Evolutionary conservation across 2,329 filamentous ascomycete genomes (phyloP), one percentile per base, ranked within the genome.

Genomic region (Sarocladium kiliense): DNA sequence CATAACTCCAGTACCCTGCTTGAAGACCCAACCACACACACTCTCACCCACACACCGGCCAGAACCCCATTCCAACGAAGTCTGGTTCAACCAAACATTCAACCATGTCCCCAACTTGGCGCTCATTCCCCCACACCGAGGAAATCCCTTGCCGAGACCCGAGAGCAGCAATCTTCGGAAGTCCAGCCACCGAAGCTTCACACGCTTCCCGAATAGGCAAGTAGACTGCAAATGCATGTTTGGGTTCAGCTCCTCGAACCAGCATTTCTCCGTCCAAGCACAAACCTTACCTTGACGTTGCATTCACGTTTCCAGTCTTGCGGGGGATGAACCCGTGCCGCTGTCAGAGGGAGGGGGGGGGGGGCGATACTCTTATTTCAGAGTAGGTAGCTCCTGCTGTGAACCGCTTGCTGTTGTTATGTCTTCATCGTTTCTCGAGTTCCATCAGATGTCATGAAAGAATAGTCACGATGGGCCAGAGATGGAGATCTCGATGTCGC

Each of bases 111-210:
- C 30, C 30, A 7, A 7, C 30, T n/a, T n/a, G n/a, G n/a, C 30
- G 9, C 30, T 14, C 30, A 7, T 4, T 14, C 39, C 39, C 14
- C 39, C 44, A 47, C 23, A 30, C 25, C 25, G 25, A 30, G 44
- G 14, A 7, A 12, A 32, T n/a, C 7, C 44, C 4, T 47, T 47
- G 44, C 44, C 44, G 44, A 47, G 44, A 47, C 44, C 44, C 44
- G 44, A 27, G 44, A 47, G 44, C 7, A 47, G 44, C 25, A 47
- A 47, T 51, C n/a, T 18, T 51, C 47, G 47, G 47, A 51, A 51
- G 47, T 23, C 47, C 27, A 19, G 18, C 27, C 47, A 36, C 47
- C 47, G 47, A 34, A 23, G 30, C 26, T 32, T 51, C 47, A 23
- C 30, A 4, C 4, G n/a, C 30, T 34, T 51, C 47, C 47, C 47